Evolutionary conservation across 495 filamentous ascomycete genomes (phyloP).

Genomic region (Aspergillus incahuasiensis): DNA sequence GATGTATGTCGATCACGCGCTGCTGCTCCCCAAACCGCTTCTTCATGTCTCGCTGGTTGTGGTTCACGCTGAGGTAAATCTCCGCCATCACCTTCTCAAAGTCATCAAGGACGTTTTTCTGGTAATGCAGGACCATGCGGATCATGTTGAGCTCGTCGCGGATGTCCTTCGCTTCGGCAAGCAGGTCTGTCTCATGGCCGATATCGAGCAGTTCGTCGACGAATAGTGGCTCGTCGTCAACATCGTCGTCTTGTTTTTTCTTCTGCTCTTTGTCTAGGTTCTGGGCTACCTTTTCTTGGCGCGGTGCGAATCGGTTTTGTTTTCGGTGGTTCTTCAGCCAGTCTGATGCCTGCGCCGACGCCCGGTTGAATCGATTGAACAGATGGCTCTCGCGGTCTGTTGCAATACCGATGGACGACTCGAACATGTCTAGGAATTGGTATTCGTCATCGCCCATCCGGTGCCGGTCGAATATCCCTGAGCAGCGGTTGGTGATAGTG

Average conservation of each 20-base stretch:
- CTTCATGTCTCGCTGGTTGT: constrained; percentile 49
- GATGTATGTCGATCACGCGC: constrained; percentile 55
- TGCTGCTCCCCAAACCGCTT: constrained; percentile 57
- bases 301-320: constrained; percentile 37
- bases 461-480: constrained; percentile 61
- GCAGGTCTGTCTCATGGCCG: constrained; percentile 59
- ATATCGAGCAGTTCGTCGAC: constrained; percentile 65
- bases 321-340: constrained; percentile 60
- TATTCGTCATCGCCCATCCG: constrained; percentile 58
- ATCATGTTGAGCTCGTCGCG: constrained; percentile 73
- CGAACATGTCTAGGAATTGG: constrained; percentile 72
- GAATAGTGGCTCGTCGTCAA: constrained; percentile 44
- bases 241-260: constrained; percentile 14
- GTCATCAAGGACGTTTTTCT: constrained; percentile 50
- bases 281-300: constrained; percentile 19
- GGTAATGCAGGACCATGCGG: constrained; percentile 54
- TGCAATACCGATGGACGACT: constrained; percentile 58
- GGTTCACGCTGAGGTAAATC: constrained; percentile 42
- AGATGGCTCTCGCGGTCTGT: constrained; percentile 61
- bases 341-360: constrained; percentile 54
- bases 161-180: constrained; percentile 68
- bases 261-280: constrained; percentile 16
- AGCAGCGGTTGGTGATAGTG: constrained; percentile 61
- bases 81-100: constrained; percentile 52
- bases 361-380: constrained; percentile 59